Evolutionary conservation across 352 stramenopile species (phyloP), one percentile per base, ranked within the genome.

Genomic region (Globisporangium middletonii): DNA sequence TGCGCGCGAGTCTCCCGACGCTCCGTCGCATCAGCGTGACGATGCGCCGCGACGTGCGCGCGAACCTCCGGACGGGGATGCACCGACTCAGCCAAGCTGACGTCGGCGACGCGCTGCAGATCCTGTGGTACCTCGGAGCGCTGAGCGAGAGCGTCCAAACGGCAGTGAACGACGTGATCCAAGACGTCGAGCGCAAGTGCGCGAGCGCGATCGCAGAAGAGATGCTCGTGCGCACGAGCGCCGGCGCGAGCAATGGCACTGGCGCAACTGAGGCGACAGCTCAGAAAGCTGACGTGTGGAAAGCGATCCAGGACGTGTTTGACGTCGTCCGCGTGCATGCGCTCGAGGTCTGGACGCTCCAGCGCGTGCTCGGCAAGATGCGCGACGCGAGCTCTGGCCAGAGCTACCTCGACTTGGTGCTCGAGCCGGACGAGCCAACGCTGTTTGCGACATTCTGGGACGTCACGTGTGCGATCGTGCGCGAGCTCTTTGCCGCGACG

Each of bases 371-470:
- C n/a, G 55, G 75, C 7, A 92, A 93, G 63, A 88, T 92, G 75
- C 42, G 75, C 16, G 81, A 88, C 27, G 38, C 71, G 9, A 48
- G 50, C 27, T 73, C 74, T 12, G 62, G 67, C 12, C 72, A 73
- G 49, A 78, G 65, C 47, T 93, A 89, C 54, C 56, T 92, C 26
- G 79, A 89, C 45, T 43, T 92, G 44, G 79, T 95, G 7, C 72
- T 93, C 19, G 67, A 80, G 28, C 64, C 64, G 26, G 83, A 94
- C 57, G 85, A 95, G 50, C 83, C 81, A 42, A 88, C 76, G 26
- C 69, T 95, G 38, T 91, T 93, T 47, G 73, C 71, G 41, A 95
- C 81, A 19, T 95, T 92, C 53, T 95, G 85, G 85, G 83, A 95
- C 33, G 85, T 95, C 18, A 86, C 71, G 26, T 87, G 81, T 45